Percentiles rank a stretch among this genome's conserved stretches.
Conservation (phyloP, 169 alveolate genomes). For the Babesia bigemina region DNA sequence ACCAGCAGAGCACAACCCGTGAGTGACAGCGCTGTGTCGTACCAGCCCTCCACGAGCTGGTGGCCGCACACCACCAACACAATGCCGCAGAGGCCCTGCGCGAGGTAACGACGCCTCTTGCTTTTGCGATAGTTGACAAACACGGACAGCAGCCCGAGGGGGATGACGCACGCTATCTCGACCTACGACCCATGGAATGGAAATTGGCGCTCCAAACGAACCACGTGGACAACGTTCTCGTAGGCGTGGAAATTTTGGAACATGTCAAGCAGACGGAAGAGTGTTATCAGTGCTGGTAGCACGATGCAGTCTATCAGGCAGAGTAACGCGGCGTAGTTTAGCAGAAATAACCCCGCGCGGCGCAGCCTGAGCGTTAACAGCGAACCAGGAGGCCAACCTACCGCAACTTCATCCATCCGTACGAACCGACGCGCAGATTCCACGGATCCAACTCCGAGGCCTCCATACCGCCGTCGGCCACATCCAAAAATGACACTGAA, state of each 20-base stretch:
- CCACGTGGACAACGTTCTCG: constrained; percentile 31
- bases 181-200: constrained; percentile 19
- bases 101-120: background rate
- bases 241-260: constrained; percentile 16
- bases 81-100: constrained; percentile 46
- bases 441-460: background rate
- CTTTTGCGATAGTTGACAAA: constrained; percentile 51
- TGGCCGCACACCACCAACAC: constrained; percentile 17
- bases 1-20: constrained; percentile 66
- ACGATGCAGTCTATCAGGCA: constrained; percentile 67
- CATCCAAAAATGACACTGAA: background rate
- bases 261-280: constrained; percentile 44
- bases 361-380: background rate
- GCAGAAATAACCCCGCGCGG: constrained; percentile 32
- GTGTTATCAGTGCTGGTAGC: constrained; percentile 41
- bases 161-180: constrained; percentile 46
- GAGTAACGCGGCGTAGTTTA: constrained; percentile 55
- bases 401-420: constrained; percentile 5
- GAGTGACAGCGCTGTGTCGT: constrained; percentile 36
- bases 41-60: constrained; percentile 18
- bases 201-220: background rate
- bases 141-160: constrained; percentile 49
- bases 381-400: background rate
- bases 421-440: background rate
- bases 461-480: constrained; percentile 1